Base-by-base conservation (phyloP, 2,329 filamentous ascomycete genomes). In the Apiospora pterosperma region DNA sequence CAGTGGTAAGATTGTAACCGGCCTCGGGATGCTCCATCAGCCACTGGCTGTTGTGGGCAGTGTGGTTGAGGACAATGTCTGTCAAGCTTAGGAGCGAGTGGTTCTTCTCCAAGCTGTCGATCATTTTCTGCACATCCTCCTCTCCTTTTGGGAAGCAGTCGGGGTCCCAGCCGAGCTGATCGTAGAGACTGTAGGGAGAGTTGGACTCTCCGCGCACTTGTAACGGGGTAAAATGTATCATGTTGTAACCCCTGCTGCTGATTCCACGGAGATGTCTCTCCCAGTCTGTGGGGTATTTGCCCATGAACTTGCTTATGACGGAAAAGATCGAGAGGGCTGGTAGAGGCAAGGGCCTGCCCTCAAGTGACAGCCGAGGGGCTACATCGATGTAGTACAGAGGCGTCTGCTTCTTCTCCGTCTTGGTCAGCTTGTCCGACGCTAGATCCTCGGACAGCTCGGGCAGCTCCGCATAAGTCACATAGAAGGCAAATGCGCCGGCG, bases 61-160 rank as follows among this genome's bases (percentile, higher is more conserved):
- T 99, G 80, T 99, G 96, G 74, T 99, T 99, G 83, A 96, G 93
- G 55, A 99, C 96, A 67, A 99, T 95, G 76, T 99, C 96, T 1
- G 95, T 97, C 80, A 99, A 79, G 67, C 92, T 93, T 64, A 99
- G 83, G 63, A 99, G 82, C 2, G 92, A 92, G 76, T 96, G 89
- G 62, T 97, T 89, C 62, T 89, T 84, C 77, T 97, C 92, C 84
- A 99, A 90, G 74, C 87, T 93, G 52, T 87, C 78, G 21, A 97
- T 88, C 82, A 99, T 83, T 59, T 87, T 84, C 65, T 89, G 83
- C 63, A 98, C 84, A 75, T 98, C 94, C 65, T 88, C 80, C 77
- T 97, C 93, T 61, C 96, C 96, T 60, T 88, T 87, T 1, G 93
- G 93, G 73, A 99, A 99, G 73, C 90, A 87, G 10, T 81, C 80